These are phyloP conservation scores for Phascolomyces articulosus DNA, from an alignment of 371 early-diverging fungal species.

Conservation along the genomic window DNA sequence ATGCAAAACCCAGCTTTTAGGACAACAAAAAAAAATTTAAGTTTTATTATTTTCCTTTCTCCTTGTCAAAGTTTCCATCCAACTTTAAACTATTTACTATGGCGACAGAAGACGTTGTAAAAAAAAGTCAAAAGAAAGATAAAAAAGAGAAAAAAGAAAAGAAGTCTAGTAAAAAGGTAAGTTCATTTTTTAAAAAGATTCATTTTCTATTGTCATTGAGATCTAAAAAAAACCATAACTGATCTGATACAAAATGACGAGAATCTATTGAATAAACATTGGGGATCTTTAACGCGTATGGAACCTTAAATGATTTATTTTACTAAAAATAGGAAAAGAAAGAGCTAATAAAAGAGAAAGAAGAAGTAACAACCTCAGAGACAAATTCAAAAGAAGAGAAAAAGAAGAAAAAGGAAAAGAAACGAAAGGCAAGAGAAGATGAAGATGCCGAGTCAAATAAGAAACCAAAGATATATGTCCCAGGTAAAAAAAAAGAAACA, in stretches of 20 bases:
- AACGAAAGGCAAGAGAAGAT: constrained; percentile 1
- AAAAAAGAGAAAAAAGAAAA: neutral
- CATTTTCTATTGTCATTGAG: neutral
- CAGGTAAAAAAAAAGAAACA: no score
- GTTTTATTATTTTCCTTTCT: no score
- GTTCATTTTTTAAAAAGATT: neutral
- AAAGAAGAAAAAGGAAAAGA: constrained; percentile 1
- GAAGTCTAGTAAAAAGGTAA: neutral
- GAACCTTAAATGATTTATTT: no score
- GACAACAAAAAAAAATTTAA: no score
- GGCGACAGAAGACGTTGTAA: neutral
- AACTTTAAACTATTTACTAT: neutral
- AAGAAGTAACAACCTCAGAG: no score
- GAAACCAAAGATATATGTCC: neutral
- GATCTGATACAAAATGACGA: no score
- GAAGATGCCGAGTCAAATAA: neutral
- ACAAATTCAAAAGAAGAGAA: neutral
- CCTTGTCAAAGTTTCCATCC: neutral
- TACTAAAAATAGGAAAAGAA: neutral
- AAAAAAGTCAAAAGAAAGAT: neutral
- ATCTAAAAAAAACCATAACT: no score
- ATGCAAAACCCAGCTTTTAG: no score
- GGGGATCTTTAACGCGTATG: no score
- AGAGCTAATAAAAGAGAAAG: neutral
- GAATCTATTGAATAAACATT: no score